Evolutionary conservation across 1,139 yeast species (phyloP), one percentile per base, ranked within the genome.

Genomic region (Casaregolazyma suthepensis): DNA sequence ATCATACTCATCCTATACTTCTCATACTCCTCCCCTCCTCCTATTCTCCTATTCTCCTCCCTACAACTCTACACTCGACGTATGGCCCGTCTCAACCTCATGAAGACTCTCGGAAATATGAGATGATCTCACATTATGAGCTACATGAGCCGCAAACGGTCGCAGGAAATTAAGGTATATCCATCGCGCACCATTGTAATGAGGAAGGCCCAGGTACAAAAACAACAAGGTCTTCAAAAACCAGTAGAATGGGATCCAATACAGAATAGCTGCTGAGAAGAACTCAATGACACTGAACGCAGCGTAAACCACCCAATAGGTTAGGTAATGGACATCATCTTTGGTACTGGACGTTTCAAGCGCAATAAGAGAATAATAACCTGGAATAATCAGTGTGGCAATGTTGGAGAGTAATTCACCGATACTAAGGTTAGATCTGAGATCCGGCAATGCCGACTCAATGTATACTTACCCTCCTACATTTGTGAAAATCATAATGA

Each of bases 291-390:
- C 93, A 69, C 85, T 87, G 75, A 93, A 82, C 65, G 83, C 83
- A 35, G 97, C 96, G 69, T 88, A 93, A 31, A 93, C 96, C 56
- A 93, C 96, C 99, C 99, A 93, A 73, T 93, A 91, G 40, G 96
- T 86, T 68, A 93, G 80, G 70, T 87, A 81, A 65, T 88, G 86
- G 57, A 94, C 86, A 71, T 90, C 96, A 68, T 90, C 97, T 43
- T 75, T 73, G 47, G 82, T 75, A 35, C 79, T 69, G 10, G 80
- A 62, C 38, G 96, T 85, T 71, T 84, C 88, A 62, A 93, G 78
- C 18, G 99, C 98, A 59, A 81, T 69, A 59, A 93, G 77, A 10
- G 99, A 93, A 70, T 80, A 84, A 75, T 91, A 93, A 51, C 94
- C 94, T 52, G 99, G 99, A 58, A 90, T 71, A 40, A 83, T 87